These are phyloP conservation scores for Paracoccidioides lutzii DNA, from an alignment of 2,329 filamentous ascomycete genomes.

Conservation along the genomic window DNA sequence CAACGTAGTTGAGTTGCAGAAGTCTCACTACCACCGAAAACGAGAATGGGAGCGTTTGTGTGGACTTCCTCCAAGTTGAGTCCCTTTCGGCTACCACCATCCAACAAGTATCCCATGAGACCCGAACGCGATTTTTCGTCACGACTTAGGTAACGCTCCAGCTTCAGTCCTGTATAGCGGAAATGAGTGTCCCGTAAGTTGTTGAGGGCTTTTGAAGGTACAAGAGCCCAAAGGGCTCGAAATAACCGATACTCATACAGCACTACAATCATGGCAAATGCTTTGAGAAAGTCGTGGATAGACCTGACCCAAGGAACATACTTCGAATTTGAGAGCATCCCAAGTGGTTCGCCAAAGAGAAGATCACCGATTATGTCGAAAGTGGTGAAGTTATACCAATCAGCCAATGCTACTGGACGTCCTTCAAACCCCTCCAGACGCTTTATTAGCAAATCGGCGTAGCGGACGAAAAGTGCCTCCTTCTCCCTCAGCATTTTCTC, in stretches of 20 bases:
- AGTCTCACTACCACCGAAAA: constrained; percentile 17
- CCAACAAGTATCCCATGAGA: constrained; percentile 1
- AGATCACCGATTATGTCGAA: constrained; percentile 18
- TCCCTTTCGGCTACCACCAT: background rate
- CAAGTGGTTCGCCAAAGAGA: constrained; percentile 14
- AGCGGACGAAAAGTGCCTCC: constrained; percentile 21
- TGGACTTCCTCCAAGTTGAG: constrained; percentile 4
- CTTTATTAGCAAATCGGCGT: constrained; percentile 14
- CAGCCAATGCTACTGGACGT: constrained; percentile 10
- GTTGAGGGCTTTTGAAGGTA: constrained; percentile 2
- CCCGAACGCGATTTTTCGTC: background rate
- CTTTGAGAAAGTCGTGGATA: constrained; percentile 4
- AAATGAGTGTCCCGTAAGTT: constrained; percentile 1
- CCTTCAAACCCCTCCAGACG: constrained; percentile 2
- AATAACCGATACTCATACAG: constrained; percentile 4
- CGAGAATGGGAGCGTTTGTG: constrained; percentile 9
- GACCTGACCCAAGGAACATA: constrained; percentile 18
- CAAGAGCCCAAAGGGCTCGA: background rate
- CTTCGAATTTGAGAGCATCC: constrained; percentile 10
- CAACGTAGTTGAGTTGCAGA: constrained; percentile 13
- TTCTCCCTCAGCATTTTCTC: constrained; percentile 31
- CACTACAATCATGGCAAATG: constrained; percentile 4
- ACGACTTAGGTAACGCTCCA: constrained; percentile 1
- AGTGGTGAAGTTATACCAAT: constrained; percentile 15
- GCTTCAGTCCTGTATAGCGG: constrained; percentile 1